A percentile compares a stretch with the other conserved stretches of the same genome.
Conservation (phyloP, 805 yeast genomes). For the Candida arabinofermentans region DNA sequence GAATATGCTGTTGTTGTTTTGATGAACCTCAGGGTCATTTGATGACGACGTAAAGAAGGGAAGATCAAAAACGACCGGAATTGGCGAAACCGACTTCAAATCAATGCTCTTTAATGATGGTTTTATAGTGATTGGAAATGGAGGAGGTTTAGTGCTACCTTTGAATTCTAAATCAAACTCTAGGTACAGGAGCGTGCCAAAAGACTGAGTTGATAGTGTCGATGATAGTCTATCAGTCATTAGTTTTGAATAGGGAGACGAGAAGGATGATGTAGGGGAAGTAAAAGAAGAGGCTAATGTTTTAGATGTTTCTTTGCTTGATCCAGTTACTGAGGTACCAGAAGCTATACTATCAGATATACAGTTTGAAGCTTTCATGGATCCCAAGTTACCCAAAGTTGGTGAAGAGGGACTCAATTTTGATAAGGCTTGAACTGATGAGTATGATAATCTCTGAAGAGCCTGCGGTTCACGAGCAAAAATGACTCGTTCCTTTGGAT, state of each 20-base stretch:
- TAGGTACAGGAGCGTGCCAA: too few species aligned
- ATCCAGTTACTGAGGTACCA: too few species aligned
- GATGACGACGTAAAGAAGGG: background rate
- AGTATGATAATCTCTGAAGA: constrained; percentile 4
- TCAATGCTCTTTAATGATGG: constrained; percentile 8
- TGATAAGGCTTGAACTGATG: constrained; percentile 6
- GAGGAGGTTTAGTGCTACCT: background rate
- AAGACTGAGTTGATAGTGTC: too few species aligned
- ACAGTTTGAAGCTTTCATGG: too few species aligned
- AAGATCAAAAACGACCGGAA: constrained; percentile 38
- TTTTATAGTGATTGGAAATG: constrained; percentile 3
- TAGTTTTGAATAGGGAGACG: too few species aligned
- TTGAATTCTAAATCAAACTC: constrained; percentile 6
- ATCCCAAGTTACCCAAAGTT: background rate
- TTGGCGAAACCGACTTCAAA: constrained; percentile 13
- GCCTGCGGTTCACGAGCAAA: background rate
- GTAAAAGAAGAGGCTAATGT: too few species aligned
- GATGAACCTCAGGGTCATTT: background rate
- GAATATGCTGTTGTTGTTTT: background rate
- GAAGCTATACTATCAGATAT: too few species aligned
- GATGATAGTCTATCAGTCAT: too few species aligned
- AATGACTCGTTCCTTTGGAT: background rate
- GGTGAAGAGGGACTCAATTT: background rate
- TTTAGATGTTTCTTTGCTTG: too few species aligned
- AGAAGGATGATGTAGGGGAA: too few species aligned